Base-by-base conservation (phyloP, 352 stramenopile genomes). In the Globisporangium recalcitrans region DNA sequence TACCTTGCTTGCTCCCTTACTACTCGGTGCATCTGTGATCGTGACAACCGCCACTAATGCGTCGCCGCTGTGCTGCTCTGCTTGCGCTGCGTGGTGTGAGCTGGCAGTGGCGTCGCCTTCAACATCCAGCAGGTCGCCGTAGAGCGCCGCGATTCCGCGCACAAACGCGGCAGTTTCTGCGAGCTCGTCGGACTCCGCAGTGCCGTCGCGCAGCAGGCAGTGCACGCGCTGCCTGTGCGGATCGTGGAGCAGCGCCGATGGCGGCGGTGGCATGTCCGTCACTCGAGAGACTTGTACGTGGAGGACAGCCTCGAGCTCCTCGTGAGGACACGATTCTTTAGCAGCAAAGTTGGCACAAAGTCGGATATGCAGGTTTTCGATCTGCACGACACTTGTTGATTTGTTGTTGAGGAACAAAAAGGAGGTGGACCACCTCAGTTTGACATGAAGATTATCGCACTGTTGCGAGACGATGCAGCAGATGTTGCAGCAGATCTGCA, bases 131-230 rank as follows among this genome's bases (percentile, higher is more conserved):
- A 66, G 70, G 26, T 83, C 67, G 10, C 81, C 78, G 40, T 87
- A 86, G 3, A 90, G 65, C 51, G 67, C 75, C 36, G 71, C 75
- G 52, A 90, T 79, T 16, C 78, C 80, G 31, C 78, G 78, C 26
- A 87, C 46, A 26, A 90, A 79, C 3, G 61, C 22, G n/a, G 68
- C 42, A 44, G 73, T 58, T 19, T 21, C 29, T 44, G n/a, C 1
- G 29, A 44, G 19, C 21, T 29, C n/a, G 19, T 34, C 29, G 1
- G 19, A 29, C 10, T 4, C 9, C 9, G 24, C 13, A 10, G 26
- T 8, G 9, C 14, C 8, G 31, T 21, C 14, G 1, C 24, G 51
- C 4, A 57, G 51, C 31, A 57, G 27, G 29, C 51, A 57, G 29
- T 27, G 51, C 51, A 57, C 51, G n/a, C 22, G 29, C 49, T 34